phyloP scores from a whole-genome alignment of 116 monocot species.

The Cymodocea nodosa region DNA sequence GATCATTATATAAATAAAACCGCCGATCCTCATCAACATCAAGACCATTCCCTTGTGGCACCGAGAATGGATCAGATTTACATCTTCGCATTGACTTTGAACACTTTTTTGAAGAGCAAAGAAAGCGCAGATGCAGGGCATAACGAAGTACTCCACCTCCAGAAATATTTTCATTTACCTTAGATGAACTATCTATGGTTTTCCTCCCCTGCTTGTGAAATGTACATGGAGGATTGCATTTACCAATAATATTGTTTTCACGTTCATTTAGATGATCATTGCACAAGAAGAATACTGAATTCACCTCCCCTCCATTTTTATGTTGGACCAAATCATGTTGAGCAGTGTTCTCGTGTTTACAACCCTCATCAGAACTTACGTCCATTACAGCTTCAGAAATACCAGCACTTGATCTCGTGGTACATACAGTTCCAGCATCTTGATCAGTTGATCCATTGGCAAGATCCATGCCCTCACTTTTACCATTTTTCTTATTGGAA shows the following conservation, averaged over 20 bases:
- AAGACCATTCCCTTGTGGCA: conserved; percentile 15
- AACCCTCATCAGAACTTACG: conserved; percentile 13
- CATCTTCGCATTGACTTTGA: conserved; percentile 52
- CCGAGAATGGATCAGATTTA: conserved; percentile 63
- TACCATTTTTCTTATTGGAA: conserved; percentile 9
- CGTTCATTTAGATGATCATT: background rate
- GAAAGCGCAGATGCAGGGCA: conserved; percentile 84
- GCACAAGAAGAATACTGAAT: background rate
- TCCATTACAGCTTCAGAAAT: conserved; percentile 11
- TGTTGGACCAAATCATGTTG: conserved; percentile 7
- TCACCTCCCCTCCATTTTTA: background rate
- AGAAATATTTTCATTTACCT: conserved; percentile 34
- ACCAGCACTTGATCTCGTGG: background rate
- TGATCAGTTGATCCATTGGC: conserved; percentile 11
- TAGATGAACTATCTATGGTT: conserved; percentile 21
- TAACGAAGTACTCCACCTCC: conserved; percentile 55
- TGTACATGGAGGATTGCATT: background rate
- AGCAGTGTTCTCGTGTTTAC: conserved; percentile 5
- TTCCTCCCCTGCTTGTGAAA: conserved; percentile 6
- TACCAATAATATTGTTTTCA: conserved; percentile 6
- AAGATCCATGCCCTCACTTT: conserved; percentile 21
- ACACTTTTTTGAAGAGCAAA: conserved; percentile 44
- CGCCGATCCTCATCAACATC: conserved; percentile 44
- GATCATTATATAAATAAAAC: conserved; percentile 93
- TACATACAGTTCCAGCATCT: conserved; percentile 1